Percentiles rank a stretch among this genome's conserved stretches.
phyloP scores from a whole-genome alignment of 2,329 filamentous ascomycete genomes.

The Rhinocladiella mackenziei region DNA sequence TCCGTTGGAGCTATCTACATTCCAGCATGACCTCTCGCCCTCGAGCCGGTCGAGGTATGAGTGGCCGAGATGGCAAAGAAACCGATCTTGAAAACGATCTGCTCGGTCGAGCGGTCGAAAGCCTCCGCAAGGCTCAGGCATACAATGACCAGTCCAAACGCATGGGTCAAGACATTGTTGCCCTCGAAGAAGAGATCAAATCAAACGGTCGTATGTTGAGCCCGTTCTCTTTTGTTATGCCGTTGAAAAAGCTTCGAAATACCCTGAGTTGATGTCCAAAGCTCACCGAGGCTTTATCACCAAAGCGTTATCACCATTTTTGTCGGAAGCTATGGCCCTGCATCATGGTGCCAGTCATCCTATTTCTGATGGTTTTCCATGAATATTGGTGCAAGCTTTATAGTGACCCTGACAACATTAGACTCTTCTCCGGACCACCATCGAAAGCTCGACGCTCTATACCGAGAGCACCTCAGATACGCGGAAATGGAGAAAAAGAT shows the following conservation, averaged over 20 bases:
- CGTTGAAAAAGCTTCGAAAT: too few relatives aligned
- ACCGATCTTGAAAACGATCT: constrained; percentile 27
- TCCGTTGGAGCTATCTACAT: background rate
- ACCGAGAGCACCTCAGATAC: constrained; percentile 45
- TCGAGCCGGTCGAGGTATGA: constrained; percentile 22
- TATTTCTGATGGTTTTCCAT: constrained; percentile 1
- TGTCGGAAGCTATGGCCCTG: too few relatives aligned
- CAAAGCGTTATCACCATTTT: too few relatives aligned
- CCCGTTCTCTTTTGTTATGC: constrained; percentile 1
- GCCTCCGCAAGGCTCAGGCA: constrained; percentile 26
- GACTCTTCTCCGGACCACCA: constrained; percentile 25
- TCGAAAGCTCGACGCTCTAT: constrained; percentile 42
- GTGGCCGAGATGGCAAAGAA: constrained; percentile 26
- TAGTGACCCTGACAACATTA: constrained; percentile 5
- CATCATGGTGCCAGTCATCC: too few relatives aligned
- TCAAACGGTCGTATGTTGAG: constrained; percentile 39
- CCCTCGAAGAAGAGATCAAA: constrained; percentile 44
- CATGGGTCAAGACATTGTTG: constrained; percentile 40
- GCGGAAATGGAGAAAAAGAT: constrained; percentile 49
- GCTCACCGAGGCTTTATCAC: too few relatives aligned
- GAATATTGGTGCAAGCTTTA: background rate
- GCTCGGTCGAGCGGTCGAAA: constrained; percentile 24
- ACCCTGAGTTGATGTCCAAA: too few relatives aligned
- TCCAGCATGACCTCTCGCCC: constrained; percentile 27
- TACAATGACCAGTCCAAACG: constrained; percentile 25